A percentile compares a stretch with the other conserved stretches of the same genome.
These are phyloP conservation scores for Arxiozyma bovina DNA, from an alignment of 1,139 yeast genomes.

Conservation along the genomic window DNA sequence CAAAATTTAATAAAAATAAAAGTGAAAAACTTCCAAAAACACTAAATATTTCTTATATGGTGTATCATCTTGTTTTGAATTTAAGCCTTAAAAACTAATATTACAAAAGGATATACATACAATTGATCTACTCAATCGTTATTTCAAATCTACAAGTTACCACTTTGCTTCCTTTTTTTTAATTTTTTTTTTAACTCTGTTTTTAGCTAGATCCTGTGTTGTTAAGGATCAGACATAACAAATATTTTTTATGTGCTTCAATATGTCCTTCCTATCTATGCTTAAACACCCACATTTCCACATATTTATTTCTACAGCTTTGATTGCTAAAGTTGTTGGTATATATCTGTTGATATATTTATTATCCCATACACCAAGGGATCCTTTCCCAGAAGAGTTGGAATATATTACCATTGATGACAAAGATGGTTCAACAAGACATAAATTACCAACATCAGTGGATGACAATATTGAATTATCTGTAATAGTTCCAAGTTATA, in stretches of 20 bases:
- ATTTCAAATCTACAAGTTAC: not conserved
- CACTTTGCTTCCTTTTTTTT: not conserved
- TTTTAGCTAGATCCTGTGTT: not conserved
- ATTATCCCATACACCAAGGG: conserved; percentile 58
- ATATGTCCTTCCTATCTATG: not conserved
- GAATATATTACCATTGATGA: conserved; percentile 37
- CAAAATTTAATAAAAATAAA: no score
- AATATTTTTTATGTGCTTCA: not conserved
- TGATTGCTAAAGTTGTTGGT: not conserved
- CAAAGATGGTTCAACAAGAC: conserved; percentile 18
- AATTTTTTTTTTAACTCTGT: no score
- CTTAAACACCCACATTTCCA: conserved; percentile 5
- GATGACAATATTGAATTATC: conserved; percentile 43
- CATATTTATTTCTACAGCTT: not conserved
- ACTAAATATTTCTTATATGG: not conserved
- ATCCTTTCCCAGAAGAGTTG: conserved; percentile 43
- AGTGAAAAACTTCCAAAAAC: not conserved
- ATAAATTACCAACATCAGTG: conserved; percentile 18
- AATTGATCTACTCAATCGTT: no score
- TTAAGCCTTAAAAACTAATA: not conserved
- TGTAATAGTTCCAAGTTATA: conserved; percentile 84
- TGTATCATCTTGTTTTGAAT: not conserved
- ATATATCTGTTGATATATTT: conserved; percentile 39
- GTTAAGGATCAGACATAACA: not conserved
- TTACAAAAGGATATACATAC: no score